These are phyloP conservation scores for Cyberlindnera lachancei DNA, from an alignment of 805 yeast genomes.

Conservation along the genomic window DNA sequence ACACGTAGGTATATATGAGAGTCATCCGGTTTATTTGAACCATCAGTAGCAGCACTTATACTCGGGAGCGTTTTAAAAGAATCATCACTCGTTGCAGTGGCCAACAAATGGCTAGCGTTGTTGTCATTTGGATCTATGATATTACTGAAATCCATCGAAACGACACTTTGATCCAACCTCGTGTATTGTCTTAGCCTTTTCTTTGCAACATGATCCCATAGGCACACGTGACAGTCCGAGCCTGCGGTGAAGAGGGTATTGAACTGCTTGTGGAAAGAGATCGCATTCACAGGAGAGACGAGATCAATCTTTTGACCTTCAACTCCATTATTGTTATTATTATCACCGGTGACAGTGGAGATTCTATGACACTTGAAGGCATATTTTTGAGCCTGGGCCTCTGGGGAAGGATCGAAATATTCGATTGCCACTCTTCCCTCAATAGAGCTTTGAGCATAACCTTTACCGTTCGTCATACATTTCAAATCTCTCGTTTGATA, in stretches of 20 bases:
- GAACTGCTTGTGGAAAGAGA: constrained; percentile 68
- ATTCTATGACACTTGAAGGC: constrained; percentile 79
- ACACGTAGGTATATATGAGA: constrained; percentile 14
- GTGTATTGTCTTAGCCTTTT: constrained; percentile 73
- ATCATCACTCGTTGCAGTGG: constrained; percentile 45
- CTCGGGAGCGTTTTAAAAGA: constrained; percentile 35
- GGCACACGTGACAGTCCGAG: constrained; percentile 78
- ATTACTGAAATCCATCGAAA: constrained; percentile 30
- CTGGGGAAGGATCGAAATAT: constrained; percentile 44
- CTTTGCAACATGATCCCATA: constrained; percentile 84
- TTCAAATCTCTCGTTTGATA: constrained; percentile 54
- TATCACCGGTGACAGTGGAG: too few species aligned
- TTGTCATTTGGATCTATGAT: constrained; percentile 18
- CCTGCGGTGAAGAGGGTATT: constrained; percentile 88
- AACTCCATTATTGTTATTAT: too few species aligned
- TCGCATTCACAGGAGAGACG: constrained; percentile 71
- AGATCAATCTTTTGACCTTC: constrained; percentile 41
- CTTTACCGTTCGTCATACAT: constrained; percentile 47
- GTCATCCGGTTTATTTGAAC: constrained; percentile 10
- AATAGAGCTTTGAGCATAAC: constrained; percentile 63
- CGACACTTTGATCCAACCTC: constrained; percentile 37
- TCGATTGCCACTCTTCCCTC: constrained; percentile 81
- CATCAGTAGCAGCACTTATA: constrained; percentile 20
- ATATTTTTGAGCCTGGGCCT: constrained; percentile 39
- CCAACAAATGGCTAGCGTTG: too few species aligned